Evolutionary conservation across 306 rosid species (phyloP).

Genomic region (Rosa persica): DNA sequence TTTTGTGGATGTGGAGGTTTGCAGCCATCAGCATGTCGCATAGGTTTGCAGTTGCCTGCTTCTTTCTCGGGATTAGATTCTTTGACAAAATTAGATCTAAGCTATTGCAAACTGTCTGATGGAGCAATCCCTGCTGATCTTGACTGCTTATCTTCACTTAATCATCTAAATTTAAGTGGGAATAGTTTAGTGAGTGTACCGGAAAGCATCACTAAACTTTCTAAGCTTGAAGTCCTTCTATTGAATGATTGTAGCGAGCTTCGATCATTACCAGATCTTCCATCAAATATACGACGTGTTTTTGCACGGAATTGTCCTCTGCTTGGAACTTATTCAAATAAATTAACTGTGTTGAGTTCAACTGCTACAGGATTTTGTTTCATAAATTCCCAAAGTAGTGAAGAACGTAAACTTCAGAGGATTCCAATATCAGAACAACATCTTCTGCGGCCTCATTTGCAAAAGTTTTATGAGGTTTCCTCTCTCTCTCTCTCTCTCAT

Average conservation of each 20-base stretch:
- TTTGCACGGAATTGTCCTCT: slow-evolving; percentile 22
- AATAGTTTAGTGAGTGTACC: slow-evolving; percentile 11
- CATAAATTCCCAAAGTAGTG: slow-evolving; percentile 5
- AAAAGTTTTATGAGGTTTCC: slow-evolving; percentile 17
- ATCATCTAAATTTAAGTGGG: slow-evolving; percentile 6
- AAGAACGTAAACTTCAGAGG: background rate
- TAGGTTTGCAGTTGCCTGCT: slow-evolving; percentile 10
- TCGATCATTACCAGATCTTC: slow-evolving; percentile 9
- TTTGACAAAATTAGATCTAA: slow-evolving; percentile 9
- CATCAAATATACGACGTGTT: slow-evolving; percentile 8
- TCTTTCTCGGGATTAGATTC: background rate
- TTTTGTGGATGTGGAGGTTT: slow-evolving; percentile 4
- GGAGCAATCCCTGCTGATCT: slow-evolving; percentile 12
- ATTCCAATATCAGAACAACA: background rate
- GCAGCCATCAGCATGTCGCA: background rate
- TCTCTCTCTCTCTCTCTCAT: background rate
- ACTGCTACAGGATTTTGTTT: slow-evolving; percentile 12
- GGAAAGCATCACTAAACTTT: slow-evolving; percentile 21
- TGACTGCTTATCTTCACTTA: slow-evolving; percentile 4
- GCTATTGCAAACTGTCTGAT: slow-evolving; percentile 17
- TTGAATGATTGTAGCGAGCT: slow-evolving; percentile 21
- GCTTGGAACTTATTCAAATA: background rate
- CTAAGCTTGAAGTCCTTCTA: slow-evolving; percentile 17
- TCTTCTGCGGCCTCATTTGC: background rate
- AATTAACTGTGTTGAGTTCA: slow-evolving; percentile 12